Percentiles rank a stretch among this genome's conserved stretches.
Evolutionary conservation across 139 green algal species (phyloP).

Genomic region (Chlamydomonas urium): DNA sequence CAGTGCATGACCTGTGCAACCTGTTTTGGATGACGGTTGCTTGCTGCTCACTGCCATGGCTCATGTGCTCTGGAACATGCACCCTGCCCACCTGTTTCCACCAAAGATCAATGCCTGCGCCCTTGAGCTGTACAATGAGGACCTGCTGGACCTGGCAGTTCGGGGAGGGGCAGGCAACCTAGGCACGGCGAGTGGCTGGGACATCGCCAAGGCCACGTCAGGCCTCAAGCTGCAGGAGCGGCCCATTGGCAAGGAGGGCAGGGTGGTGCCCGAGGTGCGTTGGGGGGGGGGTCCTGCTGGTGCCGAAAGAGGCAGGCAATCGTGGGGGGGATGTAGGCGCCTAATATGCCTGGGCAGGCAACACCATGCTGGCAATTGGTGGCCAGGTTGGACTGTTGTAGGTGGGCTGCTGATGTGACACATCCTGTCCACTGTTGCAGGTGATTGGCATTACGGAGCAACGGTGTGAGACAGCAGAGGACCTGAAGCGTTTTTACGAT

Average conservation of each 20-base stretch:
- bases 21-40: too few species aligned
- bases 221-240: slow-evolving; percentile 49
- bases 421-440: too few species aligned
- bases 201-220: neutral
- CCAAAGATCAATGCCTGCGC: slow-evolving; percentile 38
- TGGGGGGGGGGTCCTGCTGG: too few species aligned
- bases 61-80: too few species aligned
- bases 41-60: too few species aligned
- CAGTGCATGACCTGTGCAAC: too few species aligned
- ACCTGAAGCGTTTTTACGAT: slow-evolving; percentile 54
- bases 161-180: slow-evolving; percentile 17
- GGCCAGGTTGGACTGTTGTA: too few species aligned
- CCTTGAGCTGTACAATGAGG: slow-evolving; percentile 75
- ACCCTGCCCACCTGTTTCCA: neutral
- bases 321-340: too few species aligned
- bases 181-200: neutral
- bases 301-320: too few species aligned
- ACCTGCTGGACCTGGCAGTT: slow-evolving; percentile 55
- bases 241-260: slow-evolving; percentile 43
- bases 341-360: too few species aligned
- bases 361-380: too few species aligned
- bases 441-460: slow-evolving; percentile 48
- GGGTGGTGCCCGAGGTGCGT: slow-evolving; percentile 49
- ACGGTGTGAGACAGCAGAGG: slow-evolving; percentile 24
- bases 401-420: too few species aligned